These are phyloP conservation scores for Solanum tacnaense DNA, from an alignment of 257 asterid genomes.

Conservation along the genomic window DNA sequence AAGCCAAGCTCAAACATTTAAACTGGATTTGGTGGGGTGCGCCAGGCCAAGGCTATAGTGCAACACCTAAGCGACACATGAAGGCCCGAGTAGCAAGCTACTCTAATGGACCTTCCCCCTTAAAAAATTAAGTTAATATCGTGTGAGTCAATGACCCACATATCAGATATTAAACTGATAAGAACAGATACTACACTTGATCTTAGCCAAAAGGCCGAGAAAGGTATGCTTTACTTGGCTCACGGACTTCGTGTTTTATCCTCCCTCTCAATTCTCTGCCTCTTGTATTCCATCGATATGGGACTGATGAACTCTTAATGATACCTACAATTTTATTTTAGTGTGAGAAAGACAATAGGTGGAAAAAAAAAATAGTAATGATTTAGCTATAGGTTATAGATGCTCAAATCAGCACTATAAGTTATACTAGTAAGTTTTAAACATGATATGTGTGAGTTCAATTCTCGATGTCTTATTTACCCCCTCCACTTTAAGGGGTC, in stretches of 20 bases:
- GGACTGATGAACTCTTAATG: background rate
- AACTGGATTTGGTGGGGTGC: background rate
- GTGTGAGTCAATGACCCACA: background rate
- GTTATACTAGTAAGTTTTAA: no score
- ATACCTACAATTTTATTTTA: background rate
- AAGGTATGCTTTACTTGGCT: background rate
- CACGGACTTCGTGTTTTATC: background rate
- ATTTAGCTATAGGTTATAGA: no score
- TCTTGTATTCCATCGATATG: background rate
- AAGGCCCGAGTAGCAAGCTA: no score
- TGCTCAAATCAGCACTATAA: no score
- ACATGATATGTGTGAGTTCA: no score
- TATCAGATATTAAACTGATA: background rate
- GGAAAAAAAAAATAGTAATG: background rate
- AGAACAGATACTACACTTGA: background rate
- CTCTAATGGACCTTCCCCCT: background rate
- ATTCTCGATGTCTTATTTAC: no score
- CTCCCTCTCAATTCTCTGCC: background rate
- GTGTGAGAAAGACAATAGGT: background rate
- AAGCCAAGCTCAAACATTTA: no score
- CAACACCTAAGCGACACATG: background rate
- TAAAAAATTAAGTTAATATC: background rate
- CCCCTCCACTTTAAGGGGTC: background rate
- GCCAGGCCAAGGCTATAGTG: background rate
- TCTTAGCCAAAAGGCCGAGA: slow-evolving; percentile 35